Base-by-base conservation (phyloP, 2,329 filamentous ascomycete genomes). In the Apiospora rasikravindrae region DNA sequence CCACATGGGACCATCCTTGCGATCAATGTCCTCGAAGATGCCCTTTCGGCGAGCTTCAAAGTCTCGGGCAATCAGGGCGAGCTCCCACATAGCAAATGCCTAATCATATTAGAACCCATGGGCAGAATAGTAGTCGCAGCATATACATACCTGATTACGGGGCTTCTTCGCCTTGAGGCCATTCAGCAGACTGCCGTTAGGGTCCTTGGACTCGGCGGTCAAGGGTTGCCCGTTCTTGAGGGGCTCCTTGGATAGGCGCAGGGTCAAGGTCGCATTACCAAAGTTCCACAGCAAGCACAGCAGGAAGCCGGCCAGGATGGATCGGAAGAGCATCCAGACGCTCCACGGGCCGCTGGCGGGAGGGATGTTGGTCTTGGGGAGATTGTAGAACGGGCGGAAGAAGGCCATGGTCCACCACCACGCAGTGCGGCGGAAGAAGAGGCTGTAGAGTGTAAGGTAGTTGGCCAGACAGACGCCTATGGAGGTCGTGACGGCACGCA, bases 71-170 rank as follows among this genome's bases (percentile, higher is more conserved):
- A 98, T 97, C 71, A 94, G 87, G 42, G 91, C 90, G 40, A 98
- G 86, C 79, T 98, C 96, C 95, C 95, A 98, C 82, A 97, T 93
- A 22, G 96, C 95, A 81, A 97, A 97, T 0, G 90, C 88, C 88
- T 93, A 22, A 73, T 67, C 44, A 7, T 40, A 68, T 67, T 40
- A 2, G 44, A 19, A 13, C 3, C 7, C 8, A 19, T 14, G 22
- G 14, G 14, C 29, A 5, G 11, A 40, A 44, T n/a, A 1, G 3
- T 64, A 19, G 2, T n/a, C 6, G 24, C 24, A 49, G 22, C 14
- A 13, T 14, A 10, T 19, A 80, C 86, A 77, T 83, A 93, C 92
- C 82, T 57, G 69, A 90, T 91, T 73, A 94, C 93, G 86, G 11
- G 94, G 87, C 81, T 96, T 96, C 83, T 95, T 96, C 75, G 92